Conservation (phyloP, 106 monocot genomes). For the Hemerocallis citrina region DNA sequence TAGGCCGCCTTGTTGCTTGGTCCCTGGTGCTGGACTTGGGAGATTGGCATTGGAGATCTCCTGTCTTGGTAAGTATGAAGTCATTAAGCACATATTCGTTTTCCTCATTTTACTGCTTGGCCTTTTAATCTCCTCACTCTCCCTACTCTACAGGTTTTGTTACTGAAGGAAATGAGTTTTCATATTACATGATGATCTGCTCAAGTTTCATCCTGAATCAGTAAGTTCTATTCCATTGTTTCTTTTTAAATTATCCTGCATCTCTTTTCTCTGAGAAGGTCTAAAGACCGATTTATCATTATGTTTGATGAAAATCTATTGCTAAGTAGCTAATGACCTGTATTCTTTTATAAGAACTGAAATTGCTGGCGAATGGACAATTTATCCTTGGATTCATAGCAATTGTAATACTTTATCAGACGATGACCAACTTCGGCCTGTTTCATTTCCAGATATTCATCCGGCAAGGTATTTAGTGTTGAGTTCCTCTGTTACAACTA, state of each 20-base stretch:
- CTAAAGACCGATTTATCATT: background rate
- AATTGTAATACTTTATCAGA: conserved; percentile 95
- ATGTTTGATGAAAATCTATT: background rate
- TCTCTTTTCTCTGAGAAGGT: background rate
- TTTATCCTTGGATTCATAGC: conserved; percentile 96
- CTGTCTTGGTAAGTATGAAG: conserved; percentile 72
- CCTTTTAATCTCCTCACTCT: background rate
- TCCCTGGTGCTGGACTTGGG: conserved; percentile 97
- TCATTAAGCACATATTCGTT: background rate
- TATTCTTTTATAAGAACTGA: conserved; percentile 43
- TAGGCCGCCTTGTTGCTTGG: conserved; percentile 85
- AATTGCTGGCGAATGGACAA: conserved; percentile 67
- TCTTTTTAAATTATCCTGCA: background rate
- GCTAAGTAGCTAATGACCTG: background rate
- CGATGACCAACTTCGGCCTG: conserved; percentile 78
- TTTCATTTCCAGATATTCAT: conserved; percentile 88
- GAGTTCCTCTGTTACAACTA: too few species aligned
- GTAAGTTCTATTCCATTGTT: conserved; percentile 33
- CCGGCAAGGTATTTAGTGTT: conserved; percentile 58
- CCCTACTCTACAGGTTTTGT: conserved; percentile 52
- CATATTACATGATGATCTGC: conserved; percentile 99
- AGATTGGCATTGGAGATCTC: conserved; percentile 95
- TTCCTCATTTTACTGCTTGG: background rate
- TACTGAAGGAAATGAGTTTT: conserved; percentile 94
- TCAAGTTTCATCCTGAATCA: conserved; percentile 95